phyloP scores from a whole-genome alignment of 768 basidiomycete species.

The Suillus placidus region DNA sequence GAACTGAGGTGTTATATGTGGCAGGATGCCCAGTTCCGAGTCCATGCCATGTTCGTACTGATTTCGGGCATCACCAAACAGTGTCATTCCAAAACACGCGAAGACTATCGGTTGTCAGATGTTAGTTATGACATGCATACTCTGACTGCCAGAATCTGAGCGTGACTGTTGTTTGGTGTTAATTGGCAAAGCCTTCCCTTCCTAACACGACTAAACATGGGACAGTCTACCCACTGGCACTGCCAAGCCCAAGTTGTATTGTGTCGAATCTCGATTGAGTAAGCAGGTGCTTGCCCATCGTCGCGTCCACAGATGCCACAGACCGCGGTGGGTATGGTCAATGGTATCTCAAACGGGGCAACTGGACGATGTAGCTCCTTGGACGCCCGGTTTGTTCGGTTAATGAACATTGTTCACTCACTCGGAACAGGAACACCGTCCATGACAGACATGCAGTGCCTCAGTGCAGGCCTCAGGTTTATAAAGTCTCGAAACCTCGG shows the following conservation, averaged over 20 bases:
- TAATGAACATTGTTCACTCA: constrained; percentile 5
- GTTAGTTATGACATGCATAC: neutral
- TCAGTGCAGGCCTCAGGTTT: neutral
- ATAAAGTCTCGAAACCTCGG: neutral
- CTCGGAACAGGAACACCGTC: neutral
- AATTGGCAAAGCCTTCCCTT: neutral
- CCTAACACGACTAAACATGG: neutral
- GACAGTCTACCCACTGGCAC: neutral
- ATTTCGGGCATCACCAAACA: neutral
- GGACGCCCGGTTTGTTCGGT: neutral
- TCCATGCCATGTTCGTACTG: neutral
- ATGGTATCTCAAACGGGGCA: neutral
- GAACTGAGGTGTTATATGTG: constrained; percentile 50
- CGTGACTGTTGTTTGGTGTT: neutral
- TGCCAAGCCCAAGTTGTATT: neutral
- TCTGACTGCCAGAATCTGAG: neutral
- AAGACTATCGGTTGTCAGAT: neutral
- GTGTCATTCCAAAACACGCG: constrained; percentile 1
- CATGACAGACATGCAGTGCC: too few species aligned
- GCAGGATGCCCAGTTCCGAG: constrained; percentile 33
- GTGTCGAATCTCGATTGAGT: neutral
- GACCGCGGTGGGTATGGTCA: neutral
- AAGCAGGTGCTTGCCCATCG: neutral
- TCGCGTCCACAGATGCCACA: neutral
- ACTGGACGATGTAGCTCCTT: too few species aligned